phyloP scores from a whole-genome alignment of 306 rosid genomes.

The Biancaea sappan region DNA sequence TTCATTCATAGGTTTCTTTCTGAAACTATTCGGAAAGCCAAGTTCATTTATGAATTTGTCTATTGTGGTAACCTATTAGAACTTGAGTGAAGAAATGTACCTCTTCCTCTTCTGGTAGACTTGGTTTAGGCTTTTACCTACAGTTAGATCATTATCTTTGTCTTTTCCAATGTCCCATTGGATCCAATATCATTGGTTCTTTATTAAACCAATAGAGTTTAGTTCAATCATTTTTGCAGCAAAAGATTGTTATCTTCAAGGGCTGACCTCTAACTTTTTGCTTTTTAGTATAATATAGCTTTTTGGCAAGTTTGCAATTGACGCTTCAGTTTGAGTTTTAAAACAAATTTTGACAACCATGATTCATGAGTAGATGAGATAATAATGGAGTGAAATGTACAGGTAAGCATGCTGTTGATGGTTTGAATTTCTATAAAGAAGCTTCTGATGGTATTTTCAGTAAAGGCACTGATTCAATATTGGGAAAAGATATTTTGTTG shows the following conservation, averaged over 20 bases:
- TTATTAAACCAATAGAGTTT: neutral
- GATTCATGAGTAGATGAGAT: neutral
- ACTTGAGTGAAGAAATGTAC: conserved; percentile 19
- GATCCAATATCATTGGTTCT: neutral
- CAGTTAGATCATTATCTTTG: conserved; percentile 1
- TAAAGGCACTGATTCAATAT: conserved; percentile 3
- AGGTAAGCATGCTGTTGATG: conserved; percentile 43
- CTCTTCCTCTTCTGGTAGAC: neutral
- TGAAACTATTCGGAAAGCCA: conserved; percentile 23
- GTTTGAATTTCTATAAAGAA: conserved; percentile 28
- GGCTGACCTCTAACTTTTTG: neutral
- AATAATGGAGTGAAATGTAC: conserved; percentile 38
- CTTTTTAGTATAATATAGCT: conserved; percentile 14
- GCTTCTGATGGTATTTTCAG: conserved; percentile 27
- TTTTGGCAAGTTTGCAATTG: conserved; percentile 5
- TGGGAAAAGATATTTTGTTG: conserved; percentile 38
- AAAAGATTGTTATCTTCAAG: conserved; percentile 20
- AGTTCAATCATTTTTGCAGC: neutral
- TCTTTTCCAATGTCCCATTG: neutral
- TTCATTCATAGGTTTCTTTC: neutral
- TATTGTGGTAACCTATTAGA: neutral
- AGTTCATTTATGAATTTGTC: neutral
- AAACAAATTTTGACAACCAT: neutral
- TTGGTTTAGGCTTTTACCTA: conserved; percentile 13
- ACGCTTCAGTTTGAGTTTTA: conserved; percentile 8